Base-by-base conservation (phyloP, 495 filamentous ascomycete genomes). In the Symbiotaphrina buchneri region DNA sequence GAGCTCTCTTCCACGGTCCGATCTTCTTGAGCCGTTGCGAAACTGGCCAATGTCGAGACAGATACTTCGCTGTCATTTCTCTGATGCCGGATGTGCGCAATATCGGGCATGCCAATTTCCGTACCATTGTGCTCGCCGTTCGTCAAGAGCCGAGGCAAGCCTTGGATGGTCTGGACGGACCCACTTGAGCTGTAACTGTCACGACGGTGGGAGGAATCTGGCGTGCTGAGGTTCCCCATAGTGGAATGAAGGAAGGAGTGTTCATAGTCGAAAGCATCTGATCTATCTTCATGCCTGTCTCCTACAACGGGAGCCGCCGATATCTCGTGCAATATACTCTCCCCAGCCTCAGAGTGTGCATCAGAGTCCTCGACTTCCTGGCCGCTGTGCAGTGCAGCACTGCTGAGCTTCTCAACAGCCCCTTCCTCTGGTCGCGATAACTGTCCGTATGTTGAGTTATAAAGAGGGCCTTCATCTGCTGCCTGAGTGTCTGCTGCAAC, bases 231-330 rank as follows among this genome's bases (percentile, higher is more conserved):
- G 23, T 56, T 76, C n/a, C 80, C 79, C 61, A 91, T 66, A 10
- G 79, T 78, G 42, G 75, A 83, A 45, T 91, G 82, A 7, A 94
- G 61, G 49, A 92, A 92, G 51, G 92, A 90, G 42, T 90, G 68
- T 44, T 95, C 80, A 39, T 97, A 97, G 46, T 93, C 87, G 47
- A 97, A 97, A 5, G 87, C 87, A 46, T 97, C 87, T 40, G 84
- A 74, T 10, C 87, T 78, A 48, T 95, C 85, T 54, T 97, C 87
- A 43, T 97, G 87, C 3, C 69, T 63, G 18, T 55, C 54, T 5
- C 54, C 45, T 14, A 46, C 31, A 4, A 27, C 18, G 4, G 34
- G n/a, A n/a, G n/a, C n/a, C n/a, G n/a, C n/a, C n/a, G 26, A 17
- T n/a, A 10, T n/a, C n/a, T n/a, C n/a, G n/a, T n/a, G n/a, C n/a